Evolutionary conservation across 2,329 filamentous ascomycete genomes (phyloP).

Genomic region (Trichothecium sympodiale): DNA sequence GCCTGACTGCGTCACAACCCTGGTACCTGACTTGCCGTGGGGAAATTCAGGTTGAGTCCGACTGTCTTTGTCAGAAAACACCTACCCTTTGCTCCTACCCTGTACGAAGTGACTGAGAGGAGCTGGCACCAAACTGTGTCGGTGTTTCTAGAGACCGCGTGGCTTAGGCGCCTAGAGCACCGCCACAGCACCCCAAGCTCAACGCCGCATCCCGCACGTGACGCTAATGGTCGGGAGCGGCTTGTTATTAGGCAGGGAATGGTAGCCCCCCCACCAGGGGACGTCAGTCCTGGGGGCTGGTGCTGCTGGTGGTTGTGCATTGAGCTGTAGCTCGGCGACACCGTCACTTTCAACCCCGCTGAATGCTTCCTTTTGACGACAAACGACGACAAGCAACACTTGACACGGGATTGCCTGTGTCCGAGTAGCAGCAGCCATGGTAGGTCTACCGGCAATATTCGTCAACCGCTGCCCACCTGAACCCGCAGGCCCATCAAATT

Average conservation of each 20-base stretch:
- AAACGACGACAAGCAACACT: constrained; percentile 2
- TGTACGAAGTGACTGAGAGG: too few relatives aligned
- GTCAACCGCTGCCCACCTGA: constrained; percentile 6
- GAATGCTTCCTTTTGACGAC: constrained; percentile 4
- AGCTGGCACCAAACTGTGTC: too few relatives aligned
- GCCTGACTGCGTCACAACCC: constrained; percentile 11
- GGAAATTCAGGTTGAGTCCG: constrained; percentile 2
- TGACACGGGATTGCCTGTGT: constrained; percentile 4
- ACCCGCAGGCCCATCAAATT: background rate
- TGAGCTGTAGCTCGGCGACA: constrained; percentile 15
- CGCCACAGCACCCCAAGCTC: too few relatives aligned
- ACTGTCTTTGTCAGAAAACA: too few relatives aligned
- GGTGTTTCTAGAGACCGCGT: too few relatives aligned
- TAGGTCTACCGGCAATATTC: constrained; percentile 3
- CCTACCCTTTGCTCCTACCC: too few relatives aligned
- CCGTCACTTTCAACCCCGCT: constrained; percentile 14
- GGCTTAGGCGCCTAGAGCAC: too few relatives aligned
- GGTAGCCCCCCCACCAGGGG: constrained; percentile 19
- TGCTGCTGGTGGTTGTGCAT: constrained; percentile 7
- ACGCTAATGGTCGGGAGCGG: background rate
- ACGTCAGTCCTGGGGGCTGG: constrained; percentile 20
- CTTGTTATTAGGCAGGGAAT: too few relatives aligned
- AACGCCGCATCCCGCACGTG: too few relatives aligned
- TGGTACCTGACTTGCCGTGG: constrained; percentile 18
- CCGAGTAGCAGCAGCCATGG: constrained; percentile 6